Percentiles rank a stretch among this genome's conserved stretches.
Evolutionary conservation across 805 yeast genomes (phyloP).

Genomic region (Candida glaebosa): DNA sequence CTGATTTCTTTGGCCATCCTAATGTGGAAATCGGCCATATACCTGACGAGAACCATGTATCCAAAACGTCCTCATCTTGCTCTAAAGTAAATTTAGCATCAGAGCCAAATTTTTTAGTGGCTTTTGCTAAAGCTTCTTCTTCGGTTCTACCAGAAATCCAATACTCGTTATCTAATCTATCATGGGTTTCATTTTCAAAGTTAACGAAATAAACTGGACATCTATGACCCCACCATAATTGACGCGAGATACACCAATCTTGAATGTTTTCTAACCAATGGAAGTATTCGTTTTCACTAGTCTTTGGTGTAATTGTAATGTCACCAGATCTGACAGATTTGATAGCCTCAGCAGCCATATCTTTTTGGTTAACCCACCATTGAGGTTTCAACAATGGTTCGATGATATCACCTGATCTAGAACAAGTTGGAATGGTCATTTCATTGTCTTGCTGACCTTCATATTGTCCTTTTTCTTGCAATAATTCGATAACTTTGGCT

Average conservation of each 20-base stretch:
- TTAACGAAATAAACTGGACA: constrained; percentile 91
- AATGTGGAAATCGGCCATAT: constrained; percentile 96
- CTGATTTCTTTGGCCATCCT: constrained; percentile 87
- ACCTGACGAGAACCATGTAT: constrained; percentile 98
- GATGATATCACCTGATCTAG: constrained; percentile 94
- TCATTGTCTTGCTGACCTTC: constrained; percentile 90
- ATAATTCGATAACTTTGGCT: constrained; percentile 70
- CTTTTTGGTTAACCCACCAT: constrained; percentile 96
- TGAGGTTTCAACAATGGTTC: constrained; percentile 98
- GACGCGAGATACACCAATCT: constrained; percentile 99
- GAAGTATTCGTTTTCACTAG: constrained; percentile 90
- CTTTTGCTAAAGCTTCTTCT: constrained; percentile 85
- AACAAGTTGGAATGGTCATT: constrained; percentile 92
- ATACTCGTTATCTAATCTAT: constrained; percentile 58
- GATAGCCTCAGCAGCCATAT: constrained; percentile 85
- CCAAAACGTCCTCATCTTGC: constrained; percentile 97
- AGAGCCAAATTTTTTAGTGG: constrained; percentile 62
- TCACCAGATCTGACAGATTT: constrained; percentile 80
- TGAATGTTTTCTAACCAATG: constrained; percentile 94
- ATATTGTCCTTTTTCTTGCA: constrained; percentile 53
- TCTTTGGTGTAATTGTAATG: constrained; percentile 77
- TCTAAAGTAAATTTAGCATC: constrained; percentile 66
- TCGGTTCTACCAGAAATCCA: constrained; percentile 89
- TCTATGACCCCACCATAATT: constrained; percentile 93
- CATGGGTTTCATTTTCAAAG: constrained; percentile 71